phyloP scores from a whole-genome alignment of 2,329 filamentous ascomycete species.

The Chaetomium globosum region DNA sequence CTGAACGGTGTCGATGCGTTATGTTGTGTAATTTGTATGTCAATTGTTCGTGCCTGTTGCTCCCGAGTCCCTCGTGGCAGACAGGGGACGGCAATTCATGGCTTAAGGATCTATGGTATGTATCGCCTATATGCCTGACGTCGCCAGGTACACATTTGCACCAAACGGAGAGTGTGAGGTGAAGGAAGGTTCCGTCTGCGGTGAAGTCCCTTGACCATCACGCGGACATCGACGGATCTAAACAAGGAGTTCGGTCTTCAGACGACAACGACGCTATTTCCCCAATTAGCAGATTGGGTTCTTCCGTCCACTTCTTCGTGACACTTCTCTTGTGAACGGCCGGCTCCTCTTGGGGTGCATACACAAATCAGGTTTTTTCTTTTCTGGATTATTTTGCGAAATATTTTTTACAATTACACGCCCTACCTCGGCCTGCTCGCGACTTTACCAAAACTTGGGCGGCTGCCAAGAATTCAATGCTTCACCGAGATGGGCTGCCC shows the following conservation, averaged over 20 bases:
- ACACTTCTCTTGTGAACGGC: neutral
- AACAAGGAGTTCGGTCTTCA: neutral
- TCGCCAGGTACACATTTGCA: neutral
- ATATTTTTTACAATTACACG: neutral
- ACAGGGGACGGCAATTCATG: neutral
- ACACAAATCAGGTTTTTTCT: constrained; percentile 3
- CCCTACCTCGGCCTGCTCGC: constrained; percentile 2
- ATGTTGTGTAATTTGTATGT: neutral
- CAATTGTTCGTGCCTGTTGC: neutral
- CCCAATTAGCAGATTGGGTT: neutral
- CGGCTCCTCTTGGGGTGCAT: constrained; percentile 6
- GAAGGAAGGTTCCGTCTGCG: constrained; percentile 7
- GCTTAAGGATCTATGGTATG: neutral
- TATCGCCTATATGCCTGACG: neutral
- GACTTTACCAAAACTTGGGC: neutral
- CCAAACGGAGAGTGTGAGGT: neutral
- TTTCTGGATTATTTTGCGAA: constrained; percentile 12
- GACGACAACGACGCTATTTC: neutral
- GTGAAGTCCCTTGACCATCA: constrained; percentile 14
- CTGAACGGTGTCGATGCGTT: too few species aligned
- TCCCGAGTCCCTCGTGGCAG: neutral
- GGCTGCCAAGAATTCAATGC: constrained; percentile 4
- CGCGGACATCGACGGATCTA: neutral
- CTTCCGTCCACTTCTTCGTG: neutral
- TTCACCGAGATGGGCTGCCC: neutral